phyloP scores from a whole-genome alignment of 495 filamentous ascomycete species.

The Aspergillus heteromorphus region DNA sequence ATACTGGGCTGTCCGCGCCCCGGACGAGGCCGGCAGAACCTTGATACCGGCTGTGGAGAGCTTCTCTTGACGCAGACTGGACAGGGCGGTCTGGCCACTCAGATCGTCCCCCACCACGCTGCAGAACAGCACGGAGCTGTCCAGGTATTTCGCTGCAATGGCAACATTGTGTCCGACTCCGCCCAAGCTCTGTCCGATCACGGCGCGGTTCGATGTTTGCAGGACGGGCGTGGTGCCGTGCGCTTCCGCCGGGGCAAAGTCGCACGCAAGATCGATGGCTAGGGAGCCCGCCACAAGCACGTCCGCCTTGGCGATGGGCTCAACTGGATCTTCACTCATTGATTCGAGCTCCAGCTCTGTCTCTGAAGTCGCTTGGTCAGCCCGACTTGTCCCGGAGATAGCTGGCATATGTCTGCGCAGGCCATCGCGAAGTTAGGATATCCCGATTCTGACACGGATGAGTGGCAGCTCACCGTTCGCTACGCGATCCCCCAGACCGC shows the following conservation, averaged over 20 bases:
- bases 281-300: constrained; percentile 87
- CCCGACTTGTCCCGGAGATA: constrained; percentile 20
- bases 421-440: constrained; percentile 33
- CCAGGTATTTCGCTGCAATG: constrained; percentile 62
- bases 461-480: constrained; percentile 36
- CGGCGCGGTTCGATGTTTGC: constrained; percentile 82
- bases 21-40: constrained; percentile 43
- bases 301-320: constrained; percentile 38
- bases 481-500: constrained; percentile 23
- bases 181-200: constrained; percentile 74
- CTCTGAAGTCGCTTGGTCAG: constrained; percentile 24
- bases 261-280: constrained; percentile 81
- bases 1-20: constrained; percentile 76
- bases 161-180: constrained; percentile 96
- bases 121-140: constrained; percentile 58
- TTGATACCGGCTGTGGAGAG: constrained; percentile 61
- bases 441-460: constrained; percentile 3
- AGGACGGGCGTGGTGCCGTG: constrained; percentile 44
- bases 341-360: constrained; percentile 8
- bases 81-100: constrained; percentile 64
- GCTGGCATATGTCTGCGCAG: constrained; percentile 40
- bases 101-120: constrained; percentile 73
- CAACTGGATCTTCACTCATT: constrained; percentile 5
- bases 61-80: constrained; percentile 53
- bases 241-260: constrained; percentile 51